These are phyloP conservation scores for Apiospora hydei DNA, from an alignment of 2,329 filamentous ascomycete species.

Conservation along the genomic window DNA sequence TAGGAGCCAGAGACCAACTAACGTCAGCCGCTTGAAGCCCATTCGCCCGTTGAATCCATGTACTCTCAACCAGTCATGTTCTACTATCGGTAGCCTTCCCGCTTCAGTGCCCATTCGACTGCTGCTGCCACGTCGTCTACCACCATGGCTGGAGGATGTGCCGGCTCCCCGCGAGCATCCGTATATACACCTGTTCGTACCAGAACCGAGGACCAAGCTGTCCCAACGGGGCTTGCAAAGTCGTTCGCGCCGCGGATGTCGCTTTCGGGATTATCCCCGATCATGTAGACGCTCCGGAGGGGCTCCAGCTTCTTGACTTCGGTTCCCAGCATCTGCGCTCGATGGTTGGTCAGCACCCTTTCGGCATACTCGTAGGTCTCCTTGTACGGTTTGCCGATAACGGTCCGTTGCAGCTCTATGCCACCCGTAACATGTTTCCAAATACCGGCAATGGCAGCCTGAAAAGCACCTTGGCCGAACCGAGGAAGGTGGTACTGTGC, in stretches of 20 bases:
- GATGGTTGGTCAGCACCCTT: conserved; percentile 69
- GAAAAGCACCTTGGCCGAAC: conserved; percentile 90
- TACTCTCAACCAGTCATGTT: background rate
- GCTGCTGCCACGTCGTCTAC: conserved; percentile 79
- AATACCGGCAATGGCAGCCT: conserved; percentile 79
- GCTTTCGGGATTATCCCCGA: conserved; percentile 88
- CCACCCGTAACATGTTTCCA: conserved; percentile 77
- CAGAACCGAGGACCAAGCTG: conserved; percentile 79
- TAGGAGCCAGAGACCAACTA: conserved; percentile 26
- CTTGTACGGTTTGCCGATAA: conserved; percentile 84
- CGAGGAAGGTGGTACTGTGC: conserved; percentile 84
- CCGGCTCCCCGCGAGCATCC: conserved; percentile 54
- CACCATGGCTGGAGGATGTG: conserved; percentile 68
- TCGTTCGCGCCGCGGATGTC: conserved; percentile 89
- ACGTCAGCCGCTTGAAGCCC: background rate
- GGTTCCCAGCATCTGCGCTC: conserved; percentile 54
- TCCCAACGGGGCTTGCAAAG: conserved; percentile 70
- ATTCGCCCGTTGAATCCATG: background rate
- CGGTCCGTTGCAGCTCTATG: conserved; percentile 64
- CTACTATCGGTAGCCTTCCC: conserved; percentile 51
- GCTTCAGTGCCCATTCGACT: conserved; percentile 76
- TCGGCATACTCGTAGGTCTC: conserved; percentile 87
- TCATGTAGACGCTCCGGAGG: conserved; percentile 87
- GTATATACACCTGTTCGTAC: conserved; percentile 82
- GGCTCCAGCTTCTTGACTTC: conserved; percentile 41